A percentile compares a stretch with the other conserved stretches of the same genome.
phyloP scores from a whole-genome alignment of 306 rosid species.

The Malus domestica region DNA sequence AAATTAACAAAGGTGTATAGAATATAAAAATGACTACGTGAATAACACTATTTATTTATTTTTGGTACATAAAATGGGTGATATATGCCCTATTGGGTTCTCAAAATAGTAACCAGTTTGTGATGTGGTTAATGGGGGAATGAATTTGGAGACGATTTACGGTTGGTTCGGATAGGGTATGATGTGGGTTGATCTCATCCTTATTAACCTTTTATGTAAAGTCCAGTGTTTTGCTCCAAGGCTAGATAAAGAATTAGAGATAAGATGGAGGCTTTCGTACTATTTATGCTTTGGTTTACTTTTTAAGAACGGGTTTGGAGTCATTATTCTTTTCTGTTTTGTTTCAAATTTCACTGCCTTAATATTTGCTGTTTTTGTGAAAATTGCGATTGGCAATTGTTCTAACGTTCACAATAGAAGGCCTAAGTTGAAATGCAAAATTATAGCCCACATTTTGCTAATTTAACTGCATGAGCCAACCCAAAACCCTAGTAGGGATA shows the following conservation, averaged over 20 bases:
- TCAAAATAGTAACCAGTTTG: not conserved
- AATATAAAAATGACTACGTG: no score
- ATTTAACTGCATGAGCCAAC: not conserved
- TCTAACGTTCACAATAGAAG: not conserved
- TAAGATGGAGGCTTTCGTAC: not conserved
- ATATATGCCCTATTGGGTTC: not conserved
- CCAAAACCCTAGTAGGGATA: not conserved
- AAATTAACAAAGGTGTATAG: no score
- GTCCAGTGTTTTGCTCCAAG: slow-evolving; percentile 2
- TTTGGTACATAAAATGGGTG: not conserved
- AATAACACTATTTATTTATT: not conserved
- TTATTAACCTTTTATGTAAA: slow-evolving; percentile 3
- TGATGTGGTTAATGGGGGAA: not conserved
- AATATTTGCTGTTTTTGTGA: not conserved
- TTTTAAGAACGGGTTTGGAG: not conserved
- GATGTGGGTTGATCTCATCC: slow-evolving; percentile 29
- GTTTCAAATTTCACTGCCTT: not conserved
- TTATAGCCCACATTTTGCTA: not conserved
- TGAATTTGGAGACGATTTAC: not conserved
- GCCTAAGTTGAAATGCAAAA: not conserved
- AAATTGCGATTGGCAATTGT: not conserved
- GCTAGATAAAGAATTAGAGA: slow-evolving; percentile 19
- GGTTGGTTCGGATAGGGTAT: not conserved
- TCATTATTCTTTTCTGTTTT: slow-evolving; percentile 5
- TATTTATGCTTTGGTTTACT: not conserved